Percentiles rank a stretch among this genome's conserved stretches.
Conservation (phyloP, 345 rosid genomes). For the Gossypium stocksii region DNA sequence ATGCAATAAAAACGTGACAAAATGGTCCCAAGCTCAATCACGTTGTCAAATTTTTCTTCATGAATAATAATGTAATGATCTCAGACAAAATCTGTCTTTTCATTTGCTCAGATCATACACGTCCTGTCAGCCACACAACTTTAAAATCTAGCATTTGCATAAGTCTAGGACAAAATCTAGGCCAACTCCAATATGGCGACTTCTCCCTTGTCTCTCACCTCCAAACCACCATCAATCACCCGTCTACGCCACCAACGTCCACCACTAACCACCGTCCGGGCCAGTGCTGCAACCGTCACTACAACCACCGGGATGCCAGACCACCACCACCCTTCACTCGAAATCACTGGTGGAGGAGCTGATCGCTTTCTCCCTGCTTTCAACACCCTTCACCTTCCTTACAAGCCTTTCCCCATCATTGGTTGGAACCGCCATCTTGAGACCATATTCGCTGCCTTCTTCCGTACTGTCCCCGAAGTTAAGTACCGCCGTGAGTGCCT, state of each 20-base stretch:
- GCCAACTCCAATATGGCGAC: constrained; percentile 20
- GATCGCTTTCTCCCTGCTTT: constrained; percentile 55
- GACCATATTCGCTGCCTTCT: constrained; percentile 47
- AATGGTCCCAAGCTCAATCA: too few relatives aligned
- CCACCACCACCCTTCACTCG: constrained; percentile 53
- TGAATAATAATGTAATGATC: too few relatives aligned
- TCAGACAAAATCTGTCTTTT: too few relatives aligned
- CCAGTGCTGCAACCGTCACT: constrained; percentile 19
- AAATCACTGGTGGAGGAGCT: constrained; percentile 63
- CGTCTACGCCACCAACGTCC: constrained; percentile 18
- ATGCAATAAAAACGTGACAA: too few relatives aligned
- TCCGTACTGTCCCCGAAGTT: constrained; percentile 33
- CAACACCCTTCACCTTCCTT: constrained; percentile 41
- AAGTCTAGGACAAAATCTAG: neutral
- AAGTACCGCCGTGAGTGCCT: constrained; percentile 47
- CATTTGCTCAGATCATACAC: too few relatives aligned
- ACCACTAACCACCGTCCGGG: constrained; percentile 29
- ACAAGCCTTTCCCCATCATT: constrained; percentile 48
- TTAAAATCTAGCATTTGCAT: too few relatives aligned
- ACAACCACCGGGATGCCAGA: constrained; percentile 30
- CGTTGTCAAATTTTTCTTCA: too few relatives aligned
- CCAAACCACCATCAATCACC: constrained; percentile 16
- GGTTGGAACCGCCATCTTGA: constrained; percentile 43
- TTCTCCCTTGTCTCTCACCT: constrained; percentile 23
- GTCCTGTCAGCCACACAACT: too few relatives aligned